phyloP scores from a whole-genome alignment of 164 flowering plant genomes.

The Taxillus chinensis region DNA sequence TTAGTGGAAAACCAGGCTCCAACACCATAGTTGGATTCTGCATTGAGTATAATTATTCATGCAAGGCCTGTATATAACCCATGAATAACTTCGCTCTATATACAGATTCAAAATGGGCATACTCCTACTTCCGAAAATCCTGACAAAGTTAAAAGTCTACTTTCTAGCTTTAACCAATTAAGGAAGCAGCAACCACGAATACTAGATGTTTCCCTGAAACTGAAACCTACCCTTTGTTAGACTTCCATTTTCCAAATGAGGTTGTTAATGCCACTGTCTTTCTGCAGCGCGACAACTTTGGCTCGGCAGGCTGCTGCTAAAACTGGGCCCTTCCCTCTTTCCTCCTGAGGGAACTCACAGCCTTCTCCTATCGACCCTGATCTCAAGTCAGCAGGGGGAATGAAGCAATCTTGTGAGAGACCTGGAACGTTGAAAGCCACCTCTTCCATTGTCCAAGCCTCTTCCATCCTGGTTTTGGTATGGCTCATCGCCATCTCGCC shows the following conservation, averaged over 20 bases:
- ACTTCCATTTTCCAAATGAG: slow-evolving; percentile 60
- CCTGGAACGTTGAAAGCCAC: slow-evolving; percentile 46
- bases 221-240: slow-evolving; percentile 21
- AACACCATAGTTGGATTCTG: slow-evolving; percentile 35
- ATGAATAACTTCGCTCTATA: slow-evolving; percentile 53
- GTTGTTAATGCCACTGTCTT: slow-evolving; percentile 20
- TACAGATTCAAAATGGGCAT: slow-evolving; percentile 40
- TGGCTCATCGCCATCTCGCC: slow-evolving; percentile 53
- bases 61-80: slow-evolving; percentile 24
- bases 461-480: slow-evolving; percentile 48
- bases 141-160: slow-evolving; percentile 17
- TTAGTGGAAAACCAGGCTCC: slow-evolving; percentile 37
- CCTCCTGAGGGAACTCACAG: slow-evolving; percentile 24
- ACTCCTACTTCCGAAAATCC: slow-evolving; percentile 16
- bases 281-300: slow-evolving; percentile 64
- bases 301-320: slow-evolving; percentile 39
- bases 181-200: slow-evolving; percentile 19
- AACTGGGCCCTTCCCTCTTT: slow-evolving; percentile 15
- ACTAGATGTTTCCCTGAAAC: slow-evolving; percentile 44
- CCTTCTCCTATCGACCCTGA: slow-evolving; percentile 27
- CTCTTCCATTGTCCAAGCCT: slow-evolving; percentile 44
- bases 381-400: slow-evolving; percentile 40
- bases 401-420: slow-evolving; percentile 38
- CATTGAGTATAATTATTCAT: slow-evolving; percentile 44
- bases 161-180: slow-evolving; percentile 14